A percentile compares a stretch with the other conserved stretches of the same genome.
phyloP scores from a whole-genome alignment of 2,329 filamentous ascomycete species.

The Dendrostoma leiphaemia region DNA sequence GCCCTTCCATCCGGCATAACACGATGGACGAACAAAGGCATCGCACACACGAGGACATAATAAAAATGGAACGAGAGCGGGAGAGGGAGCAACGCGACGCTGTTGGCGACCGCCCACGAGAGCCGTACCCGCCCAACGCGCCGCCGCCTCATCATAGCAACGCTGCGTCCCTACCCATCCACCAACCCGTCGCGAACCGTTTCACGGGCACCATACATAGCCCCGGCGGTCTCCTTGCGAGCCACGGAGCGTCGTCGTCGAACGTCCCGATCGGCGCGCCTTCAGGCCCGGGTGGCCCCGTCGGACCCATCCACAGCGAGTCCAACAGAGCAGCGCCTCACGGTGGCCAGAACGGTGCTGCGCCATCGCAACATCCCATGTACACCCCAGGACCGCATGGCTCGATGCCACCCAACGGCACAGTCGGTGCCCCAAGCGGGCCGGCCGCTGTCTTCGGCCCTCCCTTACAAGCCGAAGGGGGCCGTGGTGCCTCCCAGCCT shows the following conservation, averaged over 20 bases:
- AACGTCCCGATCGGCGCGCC: constrained; percentile 52
- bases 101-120: constrained; percentile 42
- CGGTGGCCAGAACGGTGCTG: constrained; percentile 44
- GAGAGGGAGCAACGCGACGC: constrained; percentile 67
- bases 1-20: background rate
- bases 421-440: constrained; percentile 58
- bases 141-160: constrained; percentile 84
- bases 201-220: constrained; percentile 82
- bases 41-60: constrained; percentile 47
- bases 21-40: constrained; percentile 47
- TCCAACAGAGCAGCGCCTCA: constrained; percentile 51
- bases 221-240: constrained; percentile 81
- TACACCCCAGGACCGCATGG: constrained; percentile 54
- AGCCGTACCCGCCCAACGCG: constrained; percentile 63
- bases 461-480: constrained; percentile 60
- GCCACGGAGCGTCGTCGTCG: constrained; percentile 60
- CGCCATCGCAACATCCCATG: constrained; percentile 53
- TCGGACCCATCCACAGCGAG: constrained; percentile 54
- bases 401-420: constrained; percentile 47
- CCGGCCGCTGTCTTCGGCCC: constrained; percentile 68
- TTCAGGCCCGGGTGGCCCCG: constrained; percentile 51
- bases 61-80: constrained; percentile 53
- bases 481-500: constrained; percentile 59
- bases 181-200: constrained; percentile 88
- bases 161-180: constrained; percentile 83